Conservation (phyloP, 306 rosid species). For the Herpetospermum pedunculosum region DNA sequence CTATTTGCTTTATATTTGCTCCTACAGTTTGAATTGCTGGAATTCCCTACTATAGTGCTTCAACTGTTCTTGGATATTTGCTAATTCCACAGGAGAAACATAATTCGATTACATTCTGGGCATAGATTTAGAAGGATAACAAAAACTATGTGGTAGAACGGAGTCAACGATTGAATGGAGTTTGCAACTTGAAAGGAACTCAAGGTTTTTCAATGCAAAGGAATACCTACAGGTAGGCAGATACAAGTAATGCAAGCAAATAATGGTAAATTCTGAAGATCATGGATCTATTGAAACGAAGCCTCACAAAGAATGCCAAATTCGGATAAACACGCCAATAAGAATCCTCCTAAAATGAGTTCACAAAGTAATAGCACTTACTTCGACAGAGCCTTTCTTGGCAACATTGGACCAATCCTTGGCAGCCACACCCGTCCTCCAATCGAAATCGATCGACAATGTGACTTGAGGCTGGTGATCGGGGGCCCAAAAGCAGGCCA, state of each 20-base stretch:
- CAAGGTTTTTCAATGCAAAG: not conserved
- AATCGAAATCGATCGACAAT: constrained; percentile 67
- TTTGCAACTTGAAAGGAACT: not conserved
- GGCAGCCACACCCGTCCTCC: constrained; percentile 89
- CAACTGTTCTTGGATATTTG: not conserved
- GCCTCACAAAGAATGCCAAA: not conserved
- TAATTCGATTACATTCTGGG: not conserved
- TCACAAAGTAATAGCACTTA: constrained; percentile 20
- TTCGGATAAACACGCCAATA: not conserved
- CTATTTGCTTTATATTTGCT: not conserved
- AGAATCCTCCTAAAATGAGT: not conserved
- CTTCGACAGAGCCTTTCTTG: constrained; percentile 85
- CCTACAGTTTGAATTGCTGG: not conserved
- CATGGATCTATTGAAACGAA: not conserved
- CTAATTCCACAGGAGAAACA: not conserved
- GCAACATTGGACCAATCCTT: constrained; percentile 96
- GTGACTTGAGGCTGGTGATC: constrained; percentile 46
- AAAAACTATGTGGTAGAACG: not conserved
- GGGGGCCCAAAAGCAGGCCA: constrained; percentile 77
- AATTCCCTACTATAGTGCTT: not conserved
- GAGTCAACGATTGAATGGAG: not conserved
- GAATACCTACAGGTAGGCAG: not conserved
- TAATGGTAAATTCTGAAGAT: not conserved
- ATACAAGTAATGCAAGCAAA: not conserved
- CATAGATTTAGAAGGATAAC: not conserved